These are phyloP conservation scores for Entomortierella parvispora DNA, from an alignment of 192 early-diverging fungal species.

Conservation along the genomic window DNA sequence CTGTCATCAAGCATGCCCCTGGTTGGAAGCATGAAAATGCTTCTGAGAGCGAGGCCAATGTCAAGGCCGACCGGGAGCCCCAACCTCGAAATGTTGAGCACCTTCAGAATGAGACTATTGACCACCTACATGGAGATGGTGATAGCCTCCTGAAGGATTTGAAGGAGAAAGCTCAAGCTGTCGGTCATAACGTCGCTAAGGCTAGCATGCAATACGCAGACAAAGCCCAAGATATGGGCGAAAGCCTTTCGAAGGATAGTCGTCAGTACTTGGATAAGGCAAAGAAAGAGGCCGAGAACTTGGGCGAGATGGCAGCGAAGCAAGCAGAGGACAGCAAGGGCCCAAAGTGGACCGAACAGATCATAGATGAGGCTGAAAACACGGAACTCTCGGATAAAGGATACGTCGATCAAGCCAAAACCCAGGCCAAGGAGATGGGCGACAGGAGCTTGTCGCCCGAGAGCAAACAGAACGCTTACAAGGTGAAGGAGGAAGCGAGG, in stretches of 20 bases:
- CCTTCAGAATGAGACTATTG: conserved; percentile 22
- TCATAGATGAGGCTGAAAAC: conserved; percentile 3
- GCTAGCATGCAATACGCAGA: conserved; percentile 8
- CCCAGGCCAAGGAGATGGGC: background rate
- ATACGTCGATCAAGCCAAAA: background rate
- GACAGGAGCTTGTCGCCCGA: background rate
- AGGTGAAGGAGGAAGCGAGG: background rate
- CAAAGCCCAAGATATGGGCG: background rate
- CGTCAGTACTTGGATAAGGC: conserved; percentile 13
- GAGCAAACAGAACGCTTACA: background rate
- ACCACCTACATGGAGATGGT: conserved; percentile 10
- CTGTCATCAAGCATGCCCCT: conserved; percentile 33
- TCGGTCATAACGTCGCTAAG: conserved; percentile 4
- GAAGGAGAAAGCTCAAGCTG: conserved; percentile 2
- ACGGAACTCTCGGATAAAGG: background rate
- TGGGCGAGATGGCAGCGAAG: conserved; percentile 2
- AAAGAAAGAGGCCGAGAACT: background rate
- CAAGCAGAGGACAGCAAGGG: background rate
- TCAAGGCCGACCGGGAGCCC: conserved; percentile 39
- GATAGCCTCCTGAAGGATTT: background rate
- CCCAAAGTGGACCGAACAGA: background rate
- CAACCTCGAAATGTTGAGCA: conserved; percentile 9
- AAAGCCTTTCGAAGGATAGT: background rate
- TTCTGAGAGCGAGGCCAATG: conserved; percentile 29
- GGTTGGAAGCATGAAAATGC: conserved; percentile 36